These are phyloP conservation scores for Apiosordaria backusii DNA, from an alignment of 495 filamentous ascomycete species.

Conservation along the genomic window DNA sequence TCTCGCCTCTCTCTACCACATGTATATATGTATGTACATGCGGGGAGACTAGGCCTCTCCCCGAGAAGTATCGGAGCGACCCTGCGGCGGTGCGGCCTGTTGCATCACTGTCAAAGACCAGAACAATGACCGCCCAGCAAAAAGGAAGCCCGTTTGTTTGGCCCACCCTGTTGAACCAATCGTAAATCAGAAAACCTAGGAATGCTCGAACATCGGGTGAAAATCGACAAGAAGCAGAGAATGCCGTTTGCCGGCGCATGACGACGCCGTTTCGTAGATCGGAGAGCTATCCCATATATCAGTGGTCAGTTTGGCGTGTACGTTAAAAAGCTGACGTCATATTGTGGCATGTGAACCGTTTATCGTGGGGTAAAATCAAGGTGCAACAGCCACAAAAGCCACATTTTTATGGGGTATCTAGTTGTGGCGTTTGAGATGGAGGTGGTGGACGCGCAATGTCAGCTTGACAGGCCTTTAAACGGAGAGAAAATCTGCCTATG, in stretches of 20 bases:
- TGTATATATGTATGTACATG: neutral
- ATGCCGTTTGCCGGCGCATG: no score
- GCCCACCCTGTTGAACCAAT: no score
- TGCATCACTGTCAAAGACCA: constrained; percentile 17
- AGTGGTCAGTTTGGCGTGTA: neutral
- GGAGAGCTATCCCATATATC: neutral
- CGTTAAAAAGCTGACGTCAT: neutral
- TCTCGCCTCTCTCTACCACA: neutral
- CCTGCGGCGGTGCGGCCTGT: constrained; percentile 14
- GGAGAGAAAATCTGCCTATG: neutral
- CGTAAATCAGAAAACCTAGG: no score
- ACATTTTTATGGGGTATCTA: neutral
- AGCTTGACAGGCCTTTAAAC: neutral
- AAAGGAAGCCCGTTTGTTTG: no score
- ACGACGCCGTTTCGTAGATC: neutral
- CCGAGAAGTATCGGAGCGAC: neutral
- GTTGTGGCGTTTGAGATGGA: neutral
- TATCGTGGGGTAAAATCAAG: neutral
- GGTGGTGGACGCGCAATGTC: neutral
- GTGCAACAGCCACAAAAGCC: neutral
- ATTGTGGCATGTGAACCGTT: neutral
- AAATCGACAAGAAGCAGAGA: no score
- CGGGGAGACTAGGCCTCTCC: neutral
- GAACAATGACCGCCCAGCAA: neutral
- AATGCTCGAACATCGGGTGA: no score